Percentiles rank a stretch among this genome's conserved stretches.
Conservation (phyloP, 2,329 filamentous ascomycete species). For the Gaeumannomyces tritici region DNA sequence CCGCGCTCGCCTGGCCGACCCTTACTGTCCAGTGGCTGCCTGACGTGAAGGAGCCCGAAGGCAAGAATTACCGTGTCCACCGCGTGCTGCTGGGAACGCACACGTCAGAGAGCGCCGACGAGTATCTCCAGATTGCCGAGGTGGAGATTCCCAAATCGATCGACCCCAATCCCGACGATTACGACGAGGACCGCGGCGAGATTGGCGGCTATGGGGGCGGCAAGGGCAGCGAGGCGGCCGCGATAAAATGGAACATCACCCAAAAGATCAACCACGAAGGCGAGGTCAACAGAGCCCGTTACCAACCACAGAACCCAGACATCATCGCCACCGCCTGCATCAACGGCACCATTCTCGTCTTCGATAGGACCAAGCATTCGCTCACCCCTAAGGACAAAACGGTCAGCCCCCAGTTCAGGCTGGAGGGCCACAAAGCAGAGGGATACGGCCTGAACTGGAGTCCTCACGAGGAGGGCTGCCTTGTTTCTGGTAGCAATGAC, state of each 20-base stretch:
- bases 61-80: conserved; percentile 80
- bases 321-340: conserved; percentile 89
- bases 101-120: conserved; percentile 74
- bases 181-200: conserved; percentile 85
- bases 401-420: conserved; percentile 72
- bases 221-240: conserved; percentile 49
- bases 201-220: conserved; percentile 80
- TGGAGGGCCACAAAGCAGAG: conserved; percentile 77
- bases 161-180: conserved; percentile 67
- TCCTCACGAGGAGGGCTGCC: conserved; percentile 68
- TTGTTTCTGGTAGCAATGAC: conserved; percentile 89
- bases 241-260: conserved; percentile 81
- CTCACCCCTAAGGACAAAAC: conserved; percentile 58
- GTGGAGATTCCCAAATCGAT: conserved; percentile 81
- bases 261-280: conserved; percentile 95
- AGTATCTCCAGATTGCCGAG: conserved; percentile 91
- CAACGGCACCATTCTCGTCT: conserved; percentile 82
- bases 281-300: conserved; percentile 97
- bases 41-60: conserved; percentile 79
- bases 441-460: conserved; percentile 93
- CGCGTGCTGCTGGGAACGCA: conserved; percentile 90
- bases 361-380: conserved; percentile 91
- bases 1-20: conserved; percentile 93
- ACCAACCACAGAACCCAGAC: conserved; percentile 95
- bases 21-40: conserved; percentile 98